Percentiles rank a stretch among this genome's conserved stretches.
Conservation (phyloP, 2,329 filamentous ascomycete genomes). For the Gaeumannomyces sp. region DNA sequence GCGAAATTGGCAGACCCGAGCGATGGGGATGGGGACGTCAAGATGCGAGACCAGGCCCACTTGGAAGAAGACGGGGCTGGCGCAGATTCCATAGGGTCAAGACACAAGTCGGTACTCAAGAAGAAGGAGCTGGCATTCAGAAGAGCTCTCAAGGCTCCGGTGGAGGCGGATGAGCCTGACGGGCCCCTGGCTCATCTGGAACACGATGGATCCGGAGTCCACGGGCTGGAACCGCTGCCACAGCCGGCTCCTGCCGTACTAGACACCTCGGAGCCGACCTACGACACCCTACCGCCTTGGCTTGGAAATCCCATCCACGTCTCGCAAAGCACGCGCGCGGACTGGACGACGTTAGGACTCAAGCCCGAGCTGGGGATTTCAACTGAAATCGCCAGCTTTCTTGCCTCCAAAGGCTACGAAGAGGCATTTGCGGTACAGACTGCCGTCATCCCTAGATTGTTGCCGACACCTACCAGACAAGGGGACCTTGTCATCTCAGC, state of each 20-base stretch:
- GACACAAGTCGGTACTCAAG: conserved; percentile 47
- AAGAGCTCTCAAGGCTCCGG: conserved; percentile 35
- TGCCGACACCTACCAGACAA: conserved; percentile 55
- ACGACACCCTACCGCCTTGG: conserved; percentile 76
- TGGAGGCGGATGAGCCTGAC: conserved; percentile 23
- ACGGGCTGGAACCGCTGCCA: conserved; percentile 75
- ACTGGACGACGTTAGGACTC: conserved; percentile 41
- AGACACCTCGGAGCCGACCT: conserved; percentile 54
- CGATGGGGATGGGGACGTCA: conserved; percentile 1
- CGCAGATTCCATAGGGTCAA: conserved; percentile 11
- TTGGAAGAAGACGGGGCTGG: not conserved
- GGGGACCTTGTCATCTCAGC: conserved; percentile 88
- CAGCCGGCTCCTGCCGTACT: conserved; percentile 63
- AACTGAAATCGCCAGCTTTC: conserved; percentile 49
- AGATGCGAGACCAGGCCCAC: conserved; percentile 5
- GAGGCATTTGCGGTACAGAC: conserved; percentile 76
- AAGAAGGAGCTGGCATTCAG: conserved; percentile 51
- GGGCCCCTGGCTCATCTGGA: conserved; percentile 11
- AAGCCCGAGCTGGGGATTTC: conserved; percentile 51
- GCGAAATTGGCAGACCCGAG: not conserved
- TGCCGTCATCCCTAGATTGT: conserved; percentile 70
- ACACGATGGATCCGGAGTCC: conserved; percentile 34
- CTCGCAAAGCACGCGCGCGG: conserved; percentile 48
- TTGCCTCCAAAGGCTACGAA: conserved; percentile 63
- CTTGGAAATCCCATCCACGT: conserved; percentile 69